Percentiles rank a stretch among this genome's conserved stretches.
These are phyloP conservation scores for Leccinum subtestaceum DNA, from an alignment of 768 basidiomycete species.

Conservation along the genomic window DNA sequence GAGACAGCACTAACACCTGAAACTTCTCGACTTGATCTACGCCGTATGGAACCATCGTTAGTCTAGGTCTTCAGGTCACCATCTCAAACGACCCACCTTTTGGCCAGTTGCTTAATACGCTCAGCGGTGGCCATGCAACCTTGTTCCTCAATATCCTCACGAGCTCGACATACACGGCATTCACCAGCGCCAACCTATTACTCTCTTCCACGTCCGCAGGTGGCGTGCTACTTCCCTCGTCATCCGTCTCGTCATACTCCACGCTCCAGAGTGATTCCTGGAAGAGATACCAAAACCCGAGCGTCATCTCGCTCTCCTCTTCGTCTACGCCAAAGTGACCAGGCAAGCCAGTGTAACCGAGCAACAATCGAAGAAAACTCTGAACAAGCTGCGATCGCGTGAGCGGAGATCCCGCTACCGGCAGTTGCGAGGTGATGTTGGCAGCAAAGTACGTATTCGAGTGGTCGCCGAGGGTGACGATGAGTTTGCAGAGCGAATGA, in stretches of 20 bases:
- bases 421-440: constrained; percentile 52
- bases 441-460: constrained; percentile 74
- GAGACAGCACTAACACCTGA: constrained; percentile 53
- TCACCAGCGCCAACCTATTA: constrained; percentile 54
- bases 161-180: constrained; percentile 76
- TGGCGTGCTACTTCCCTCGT: constrained; percentile 21
- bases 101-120: constrained; percentile 50
- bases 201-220: constrained; percentile 28
- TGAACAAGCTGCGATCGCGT: constrained; percentile 58
- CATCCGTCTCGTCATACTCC: constrained; percentile 47
- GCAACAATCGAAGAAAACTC: constrained; percentile 63
- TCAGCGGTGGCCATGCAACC: constrained; percentile 62
- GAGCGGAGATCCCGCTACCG: constrained; percentile 35
- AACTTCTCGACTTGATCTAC: constrained; percentile 81
- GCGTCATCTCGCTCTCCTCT: constrained; percentile 82
- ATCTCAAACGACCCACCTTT: constrained; percentile 50
- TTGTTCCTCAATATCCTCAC: constrained; percentile 71
- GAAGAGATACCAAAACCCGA: constrained; percentile 87
- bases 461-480: constrained; percentile 83
- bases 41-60: constrained; percentile 7
- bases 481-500: constrained; percentile 74
- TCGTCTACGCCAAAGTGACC: constrained; percentile 83
- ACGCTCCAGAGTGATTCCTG: constrained; percentile 83
- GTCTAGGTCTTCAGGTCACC: background rate
- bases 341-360: constrained; percentile 71